Percentiles rank a stretch among this genome's conserved stretches.
Conservation (phyloP, 1,139 yeast species). For the Lodderomyces parapsilosis region DNA sequence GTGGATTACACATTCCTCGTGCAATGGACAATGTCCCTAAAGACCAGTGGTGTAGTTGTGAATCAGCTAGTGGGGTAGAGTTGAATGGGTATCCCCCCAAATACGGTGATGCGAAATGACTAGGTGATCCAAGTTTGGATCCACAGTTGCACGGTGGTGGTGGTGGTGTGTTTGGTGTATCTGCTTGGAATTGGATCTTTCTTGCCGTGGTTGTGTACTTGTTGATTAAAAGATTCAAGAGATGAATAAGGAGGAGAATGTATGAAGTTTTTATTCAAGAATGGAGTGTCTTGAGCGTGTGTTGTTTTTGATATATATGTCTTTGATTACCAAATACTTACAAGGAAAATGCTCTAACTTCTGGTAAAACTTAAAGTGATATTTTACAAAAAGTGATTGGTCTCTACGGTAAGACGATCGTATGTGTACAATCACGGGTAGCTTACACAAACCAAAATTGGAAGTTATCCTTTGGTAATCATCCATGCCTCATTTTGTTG, state of each 20-base stretch:
- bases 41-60: conserved; percentile 36
- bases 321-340: no score
- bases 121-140: conserved; percentile 4
- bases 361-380: no score
- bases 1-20: conserved; percentile 43
- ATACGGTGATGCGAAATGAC: conserved; percentile 15
- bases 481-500: no score
- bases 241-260: neutral
- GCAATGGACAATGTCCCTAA: conserved; percentile 38
- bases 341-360: no score
- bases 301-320: no score
- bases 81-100: conserved; percentile 19
- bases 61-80: conserved; percentile 16
- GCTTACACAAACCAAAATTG: no score
- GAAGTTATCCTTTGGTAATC: no score
- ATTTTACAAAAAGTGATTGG: no score
- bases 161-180: neutral
- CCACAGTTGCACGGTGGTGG: conserved; percentile 3
- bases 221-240: conserved; percentile 2
- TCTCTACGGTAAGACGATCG: no score
- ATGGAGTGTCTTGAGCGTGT: no score
- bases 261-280: neutral
- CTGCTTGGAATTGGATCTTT: conserved; percentile 4
- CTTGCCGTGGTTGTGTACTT: neutral
- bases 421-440: no score